Conservation (phyloP, 306 rosid genomes). For the Rosa rugosa region DNA sequence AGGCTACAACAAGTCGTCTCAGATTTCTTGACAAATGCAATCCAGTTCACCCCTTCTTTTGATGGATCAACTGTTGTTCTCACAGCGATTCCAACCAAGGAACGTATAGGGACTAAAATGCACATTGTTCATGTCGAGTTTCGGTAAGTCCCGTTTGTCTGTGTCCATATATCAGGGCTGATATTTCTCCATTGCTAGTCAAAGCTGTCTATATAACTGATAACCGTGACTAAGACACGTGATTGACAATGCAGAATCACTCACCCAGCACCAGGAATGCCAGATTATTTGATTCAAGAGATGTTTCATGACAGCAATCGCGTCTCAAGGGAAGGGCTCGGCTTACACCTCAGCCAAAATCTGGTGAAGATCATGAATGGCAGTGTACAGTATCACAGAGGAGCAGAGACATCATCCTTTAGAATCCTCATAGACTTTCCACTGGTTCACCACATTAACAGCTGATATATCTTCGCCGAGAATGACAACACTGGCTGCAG, state of each 20-base stretch:
- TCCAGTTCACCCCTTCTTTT: conserved; percentile 31
- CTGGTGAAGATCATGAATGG: conserved; percentile 51
- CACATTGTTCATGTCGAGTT: conserved; percentile 45
- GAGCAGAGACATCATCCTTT: conserved; percentile 37
- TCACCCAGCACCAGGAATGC: conserved; percentile 43
- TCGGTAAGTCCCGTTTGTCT: conserved; percentile 16
- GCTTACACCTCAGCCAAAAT: conserved; percentile 38
- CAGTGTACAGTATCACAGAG: conserved; percentile 43
- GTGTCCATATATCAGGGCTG: neutral
- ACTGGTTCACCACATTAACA: conserved; percentile 14
- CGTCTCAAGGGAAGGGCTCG: conserved; percentile 41
- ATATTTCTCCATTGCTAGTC: neutral
- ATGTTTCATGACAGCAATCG: conserved; percentile 32
- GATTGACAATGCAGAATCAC: conserved; percentile 32
- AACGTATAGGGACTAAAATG: conserved; percentile 37
- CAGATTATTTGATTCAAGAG: conserved; percentile 36
- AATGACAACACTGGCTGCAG: neutral
- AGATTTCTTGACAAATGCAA: conserved; percentile 32
- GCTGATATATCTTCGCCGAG: neutral
- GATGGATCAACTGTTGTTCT: conserved; percentile 30
- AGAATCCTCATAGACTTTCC: conserved; percentile 39
- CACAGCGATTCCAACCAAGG: conserved; percentile 29
- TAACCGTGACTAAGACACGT: neutral
- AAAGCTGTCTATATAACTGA: neutral
- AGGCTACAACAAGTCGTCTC: conserved; percentile 45